These are phyloP conservation scores for Candida pini DNA, from an alignment of 805 yeast species.

Conservation along the genomic window DNA sequence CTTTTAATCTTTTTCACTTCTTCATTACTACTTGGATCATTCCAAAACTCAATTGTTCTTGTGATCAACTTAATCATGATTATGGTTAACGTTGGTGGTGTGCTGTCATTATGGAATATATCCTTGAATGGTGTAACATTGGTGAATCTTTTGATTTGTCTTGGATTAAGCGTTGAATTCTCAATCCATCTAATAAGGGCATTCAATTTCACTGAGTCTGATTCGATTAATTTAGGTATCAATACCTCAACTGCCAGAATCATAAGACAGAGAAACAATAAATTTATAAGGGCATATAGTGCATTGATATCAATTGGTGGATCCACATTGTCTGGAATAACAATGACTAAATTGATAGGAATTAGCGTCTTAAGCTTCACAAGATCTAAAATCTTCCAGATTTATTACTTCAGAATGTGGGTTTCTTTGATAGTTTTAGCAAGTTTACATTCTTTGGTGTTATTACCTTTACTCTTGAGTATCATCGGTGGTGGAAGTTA, in stretches of 20 bases:
- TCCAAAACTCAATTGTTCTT: slow-evolving; percentile 52
- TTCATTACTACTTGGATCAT: slow-evolving; percentile 59
- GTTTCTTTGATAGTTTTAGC: slow-evolving; percentile 70
- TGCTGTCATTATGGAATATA: slow-evolving; percentile 69
- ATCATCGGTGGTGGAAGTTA: slow-evolving; percentile 58
- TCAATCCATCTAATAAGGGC: slow-evolving; percentile 84
- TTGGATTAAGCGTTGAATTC: slow-evolving; percentile 90
- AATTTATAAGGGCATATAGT: slow-evolving; percentile 37
- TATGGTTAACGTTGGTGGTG: slow-evolving; percentile 69
- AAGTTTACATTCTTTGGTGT: slow-evolving; percentile 68
- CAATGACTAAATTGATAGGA: slow-evolving; percentile 85
- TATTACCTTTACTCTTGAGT: slow-evolving; percentile 71
- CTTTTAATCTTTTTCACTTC: slow-evolving; percentile 45
- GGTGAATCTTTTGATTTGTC: slow-evolving; percentile 87
- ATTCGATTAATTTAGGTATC: slow-evolving; percentile 3
- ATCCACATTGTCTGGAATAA: slow-evolving; percentile 85
- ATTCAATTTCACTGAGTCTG: slow-evolving; percentile 37
- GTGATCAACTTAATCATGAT: slow-evolving; percentile 57
- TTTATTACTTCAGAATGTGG: slow-evolving; percentile 96
- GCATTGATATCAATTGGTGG: slow-evolving; percentile 81
- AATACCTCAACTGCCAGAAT: slow-evolving; percentile 2
- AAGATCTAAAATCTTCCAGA: slow-evolving; percentile 78
- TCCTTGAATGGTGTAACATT: slow-evolving; percentile 83
- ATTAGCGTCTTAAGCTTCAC: slow-evolving; percentile 84
- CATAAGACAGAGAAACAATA: slow-evolving; percentile 8